Evolutionary conservation across 495 filamentous ascomycete species (phyloP).

Genomic region (Hypomontagnella monticulosa): DNA sequence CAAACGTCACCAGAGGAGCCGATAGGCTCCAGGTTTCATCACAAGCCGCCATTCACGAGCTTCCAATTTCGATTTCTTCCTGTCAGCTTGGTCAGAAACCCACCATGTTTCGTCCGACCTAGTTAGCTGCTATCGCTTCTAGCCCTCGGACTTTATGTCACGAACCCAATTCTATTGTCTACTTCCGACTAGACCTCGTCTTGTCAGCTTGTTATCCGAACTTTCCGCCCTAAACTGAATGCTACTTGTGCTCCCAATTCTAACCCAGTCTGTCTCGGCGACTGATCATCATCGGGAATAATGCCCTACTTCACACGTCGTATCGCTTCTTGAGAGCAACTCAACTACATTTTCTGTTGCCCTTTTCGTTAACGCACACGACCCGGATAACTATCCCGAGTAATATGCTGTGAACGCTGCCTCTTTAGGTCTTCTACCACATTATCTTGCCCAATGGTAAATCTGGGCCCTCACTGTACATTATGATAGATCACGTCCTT

Average conservation of each 20-base stretch:
- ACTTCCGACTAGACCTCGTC: conserved; percentile 18
- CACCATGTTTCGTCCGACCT: conserved; percentile 24
- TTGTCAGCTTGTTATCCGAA: conserved; percentile 23
- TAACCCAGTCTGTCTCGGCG: conserved; percentile 17
- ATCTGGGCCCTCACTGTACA: conserved; percentile 21
- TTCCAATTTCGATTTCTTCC: conserved; percentile 27
- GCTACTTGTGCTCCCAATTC: not conserved
- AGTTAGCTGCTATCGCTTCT: conserved; percentile 16
- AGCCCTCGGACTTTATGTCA: conserved; percentile 33
- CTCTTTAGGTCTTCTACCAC: not conserved
- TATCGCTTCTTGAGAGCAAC: conserved; percentile 10
- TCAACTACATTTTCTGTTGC: not conserved
- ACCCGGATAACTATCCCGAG: not conserved
- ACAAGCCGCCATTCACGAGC: conserved; percentile 36
- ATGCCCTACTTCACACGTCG: conserved; percentile 32
- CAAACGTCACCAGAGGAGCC: conserved; percentile 40
- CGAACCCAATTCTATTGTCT: conserved; percentile 24
- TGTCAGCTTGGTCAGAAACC: conserved; percentile 34
- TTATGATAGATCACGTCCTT: conserved; percentile 82
- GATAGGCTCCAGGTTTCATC: conserved; percentile 36
- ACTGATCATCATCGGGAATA: conserved; percentile 2
- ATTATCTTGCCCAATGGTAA: conserved; percentile 32
- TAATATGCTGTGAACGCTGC: conserved; percentile 9
- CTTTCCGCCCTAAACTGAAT: conserved; percentile 15
- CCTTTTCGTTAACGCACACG: not conserved